These are phyloP conservation scores for Aquilaria malaccensis DNA, from an alignment of 345 rosid genomes.

Conservation along the genomic window DNA sequence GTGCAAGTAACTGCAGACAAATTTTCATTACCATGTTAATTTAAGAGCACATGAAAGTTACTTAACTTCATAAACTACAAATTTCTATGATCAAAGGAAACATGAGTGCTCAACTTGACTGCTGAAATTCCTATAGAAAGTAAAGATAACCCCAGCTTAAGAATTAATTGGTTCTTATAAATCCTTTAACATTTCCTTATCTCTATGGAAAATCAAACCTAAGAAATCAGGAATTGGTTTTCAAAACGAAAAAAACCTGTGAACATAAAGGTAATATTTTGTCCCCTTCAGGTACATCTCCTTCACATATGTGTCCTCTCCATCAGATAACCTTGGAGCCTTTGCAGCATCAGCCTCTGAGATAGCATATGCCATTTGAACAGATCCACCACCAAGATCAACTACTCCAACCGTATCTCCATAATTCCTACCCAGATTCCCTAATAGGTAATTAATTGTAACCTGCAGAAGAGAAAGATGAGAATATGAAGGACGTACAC, in stretches of 20 bases:
- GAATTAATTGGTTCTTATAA: too few species aligned
- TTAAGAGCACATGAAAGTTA: neutral
- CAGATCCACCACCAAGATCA: conserved; percentile 99
- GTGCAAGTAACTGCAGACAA: conserved; percentile 69
- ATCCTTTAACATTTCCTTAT: too few species aligned
- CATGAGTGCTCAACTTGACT: neutral
- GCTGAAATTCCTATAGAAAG: neutral
- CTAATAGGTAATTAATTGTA: conserved; percentile 80
- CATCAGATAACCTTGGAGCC: conserved; percentile 55
- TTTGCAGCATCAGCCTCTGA: conserved; percentile 69
- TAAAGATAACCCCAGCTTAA: too few species aligned
- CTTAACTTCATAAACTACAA: neutral
- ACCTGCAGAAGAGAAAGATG: conserved; percentile 44
- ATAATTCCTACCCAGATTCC: conserved; percentile 70
- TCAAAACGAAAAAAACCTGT: conserved; percentile 46
- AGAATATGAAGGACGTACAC: neutral
- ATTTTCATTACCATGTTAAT: conserved; percentile 14
- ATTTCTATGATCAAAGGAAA: neutral
- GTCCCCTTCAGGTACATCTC: conserved; percentile 75
- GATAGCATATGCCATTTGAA: conserved; percentile 99
- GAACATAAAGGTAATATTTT: conserved; percentile 85
- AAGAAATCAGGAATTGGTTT: too few species aligned
- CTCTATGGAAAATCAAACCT: too few species aligned
- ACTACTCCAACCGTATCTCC: conserved; percentile 85
- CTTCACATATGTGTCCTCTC: conserved; percentile 76